phyloP scores from a whole-genome alignment of 192 early-diverging fungal species.

The Rhizophagus prolifer region DNA sequence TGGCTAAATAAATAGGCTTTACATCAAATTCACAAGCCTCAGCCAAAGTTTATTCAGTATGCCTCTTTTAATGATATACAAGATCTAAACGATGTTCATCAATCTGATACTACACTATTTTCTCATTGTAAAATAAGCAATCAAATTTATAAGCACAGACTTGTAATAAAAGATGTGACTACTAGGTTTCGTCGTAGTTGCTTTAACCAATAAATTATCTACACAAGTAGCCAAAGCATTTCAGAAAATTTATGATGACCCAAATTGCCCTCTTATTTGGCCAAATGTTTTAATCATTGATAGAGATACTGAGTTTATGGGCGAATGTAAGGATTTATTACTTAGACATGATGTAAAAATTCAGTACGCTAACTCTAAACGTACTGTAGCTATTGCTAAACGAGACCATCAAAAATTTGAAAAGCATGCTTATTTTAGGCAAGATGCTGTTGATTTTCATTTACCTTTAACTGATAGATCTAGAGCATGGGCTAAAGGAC shows the following conservation, averaged over 20 bases:
- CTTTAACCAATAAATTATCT: too few relatives aligned
- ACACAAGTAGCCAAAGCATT: too few relatives aligned
- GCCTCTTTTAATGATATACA: too few relatives aligned
- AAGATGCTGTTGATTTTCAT: conserved; percentile 25
- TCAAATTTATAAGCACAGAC: too few relatives aligned
- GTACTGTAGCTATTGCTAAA: conserved; percentile 8
- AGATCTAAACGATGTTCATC: background rate
- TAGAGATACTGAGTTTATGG: background rate
- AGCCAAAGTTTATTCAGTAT: too few relatives aligned
- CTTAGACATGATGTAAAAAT: too few relatives aligned
- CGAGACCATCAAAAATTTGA: conserved; percentile 22
- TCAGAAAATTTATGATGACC: too few relatives aligned
- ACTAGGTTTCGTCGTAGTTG: background rate
- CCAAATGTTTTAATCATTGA: conserved; percentile 7
- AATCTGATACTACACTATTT: background rate
- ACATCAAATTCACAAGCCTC: too few relatives aligned
- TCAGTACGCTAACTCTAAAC: conserved; percentile 24
- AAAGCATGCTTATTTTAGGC: background rate
- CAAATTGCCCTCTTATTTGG: too few relatives aligned
- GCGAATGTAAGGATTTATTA: too few relatives aligned
- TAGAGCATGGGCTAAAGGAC: background rate
- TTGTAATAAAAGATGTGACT: too few relatives aligned
- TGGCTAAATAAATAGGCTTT: too few relatives aligned
- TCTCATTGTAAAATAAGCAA: conserved; percentile 11
- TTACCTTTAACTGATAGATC: conserved; percentile 15